phyloP scores from a whole-genome alignment of 2,329 filamentous ascomycete genomes.

The Zarea fungicola region DNA sequence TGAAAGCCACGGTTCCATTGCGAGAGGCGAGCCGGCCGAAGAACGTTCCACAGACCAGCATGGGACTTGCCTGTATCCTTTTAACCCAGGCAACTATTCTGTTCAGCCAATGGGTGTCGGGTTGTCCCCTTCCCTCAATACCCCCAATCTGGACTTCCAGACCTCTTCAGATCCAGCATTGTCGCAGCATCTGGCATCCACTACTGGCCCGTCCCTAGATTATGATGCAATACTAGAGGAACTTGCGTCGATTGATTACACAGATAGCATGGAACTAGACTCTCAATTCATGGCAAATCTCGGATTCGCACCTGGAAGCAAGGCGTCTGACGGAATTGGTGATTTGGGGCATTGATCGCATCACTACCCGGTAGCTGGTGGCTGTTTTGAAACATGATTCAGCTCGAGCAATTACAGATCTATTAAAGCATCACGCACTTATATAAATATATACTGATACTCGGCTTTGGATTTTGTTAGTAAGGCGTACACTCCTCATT shows the following conservation, averaged over 20 bases:
- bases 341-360: slow-evolving; percentile 22
- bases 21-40: background rate
- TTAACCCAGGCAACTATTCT: background rate
- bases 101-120: background rate
- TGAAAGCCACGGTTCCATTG: background rate
- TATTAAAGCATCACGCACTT: too few relatives aligned
- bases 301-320: slow-evolving; percentile 58
- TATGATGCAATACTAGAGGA: slow-evolving; percentile 50
- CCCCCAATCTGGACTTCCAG: background rate
- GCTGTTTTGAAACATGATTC: too few relatives aligned
- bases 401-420: too few relatives aligned
- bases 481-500: too few relatives aligned
- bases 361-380: too few relatives aligned
- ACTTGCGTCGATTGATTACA: slow-evolving; percentile 45
- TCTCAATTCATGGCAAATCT: slow-evolving; percentile 63
- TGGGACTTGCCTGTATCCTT: background rate
- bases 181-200: slow-evolving; percentile 13
- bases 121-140: background rate
- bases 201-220: slow-evolving; percentile 30
- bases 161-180: slow-evolving; percentile 16
- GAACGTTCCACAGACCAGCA: background rate
- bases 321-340: slow-evolving; percentile 43
- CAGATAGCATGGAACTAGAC: slow-evolving; percentile 47
- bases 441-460: too few relatives aligned
- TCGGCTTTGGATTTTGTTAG: too few relatives aligned